These are phyloP conservation scores for Schizochytrium sp. DNA, from an alignment of 108 stramenopile genomes.

Conservation along the genomic window DNA sequence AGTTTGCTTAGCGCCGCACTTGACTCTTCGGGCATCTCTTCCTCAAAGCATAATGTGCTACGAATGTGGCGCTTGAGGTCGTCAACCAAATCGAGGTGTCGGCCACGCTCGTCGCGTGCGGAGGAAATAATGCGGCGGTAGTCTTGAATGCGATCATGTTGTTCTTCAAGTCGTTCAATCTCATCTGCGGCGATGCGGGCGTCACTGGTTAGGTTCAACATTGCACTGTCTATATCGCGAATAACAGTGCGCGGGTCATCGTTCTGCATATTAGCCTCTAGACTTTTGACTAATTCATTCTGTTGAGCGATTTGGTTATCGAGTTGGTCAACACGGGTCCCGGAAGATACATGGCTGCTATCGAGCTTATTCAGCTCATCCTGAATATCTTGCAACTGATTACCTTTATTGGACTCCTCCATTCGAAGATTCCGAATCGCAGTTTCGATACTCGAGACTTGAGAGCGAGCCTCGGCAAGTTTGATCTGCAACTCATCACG, in stretches of 20 bases:
- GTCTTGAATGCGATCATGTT: constrained; percentile 62
- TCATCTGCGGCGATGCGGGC: constrained; percentile 69
- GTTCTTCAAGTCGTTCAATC: constrained; percentile 68
- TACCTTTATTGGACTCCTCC: background rate
- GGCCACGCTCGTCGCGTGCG: constrained; percentile 16
- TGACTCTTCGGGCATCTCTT: background rate
- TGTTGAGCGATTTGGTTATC: constrained; percentile 80
- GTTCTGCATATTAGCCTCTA: constrained; percentile 77
- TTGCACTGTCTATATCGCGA: background rate
- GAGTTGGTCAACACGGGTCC: constrained; percentile 72
- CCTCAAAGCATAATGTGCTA: background rate
- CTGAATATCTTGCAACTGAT: constrained; percentile 1
- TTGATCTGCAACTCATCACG: background rate
- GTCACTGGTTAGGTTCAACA: constrained; percentile 37
- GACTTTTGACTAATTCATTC: constrained; percentile 78
- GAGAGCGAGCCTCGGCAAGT: constrained; percentile 17
- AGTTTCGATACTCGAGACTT: background rate
- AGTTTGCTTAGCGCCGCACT: background rate
- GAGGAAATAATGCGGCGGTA: background rate
- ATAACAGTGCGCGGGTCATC: background rate
- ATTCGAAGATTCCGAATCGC: background rate
- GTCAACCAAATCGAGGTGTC: background rate
- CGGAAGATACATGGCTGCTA: background rate
- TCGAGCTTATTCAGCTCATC: background rate
- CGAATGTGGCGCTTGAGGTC: background rate